Evolutionary conservation across 257 asterid species (phyloP).

Genomic region (Jasminum sambac): DNA sequence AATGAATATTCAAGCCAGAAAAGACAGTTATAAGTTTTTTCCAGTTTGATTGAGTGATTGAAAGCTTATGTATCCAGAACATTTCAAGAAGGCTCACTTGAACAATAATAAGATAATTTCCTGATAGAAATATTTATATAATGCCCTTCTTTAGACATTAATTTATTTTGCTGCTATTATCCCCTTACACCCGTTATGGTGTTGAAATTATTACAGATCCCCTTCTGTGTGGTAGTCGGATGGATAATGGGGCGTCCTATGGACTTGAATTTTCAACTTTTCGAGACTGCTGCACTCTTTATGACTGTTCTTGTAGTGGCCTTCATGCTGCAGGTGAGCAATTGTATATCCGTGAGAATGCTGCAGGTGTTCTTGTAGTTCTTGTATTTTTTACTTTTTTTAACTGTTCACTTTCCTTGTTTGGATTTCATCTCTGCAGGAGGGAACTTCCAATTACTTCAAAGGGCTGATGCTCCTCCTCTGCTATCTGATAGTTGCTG

Average conservation of each 20-base stretch:
- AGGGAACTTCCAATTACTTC: constrained; percentile 90
- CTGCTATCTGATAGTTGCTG: constrained; percentile 85
- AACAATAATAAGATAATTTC: neutral
- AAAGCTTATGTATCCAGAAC: neutral
- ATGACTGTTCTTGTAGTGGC: constrained; percentile 84
- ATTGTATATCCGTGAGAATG: neutral
- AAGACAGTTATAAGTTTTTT: neutral
- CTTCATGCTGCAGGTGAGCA: constrained; percentile 68
- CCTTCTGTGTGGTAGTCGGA: constrained; percentile 72
- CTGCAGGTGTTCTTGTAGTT: neutral
- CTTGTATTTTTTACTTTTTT: neutral
- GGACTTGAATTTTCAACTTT: constrained; percentile 78
- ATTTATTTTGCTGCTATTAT: neutral
- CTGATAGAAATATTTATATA: neutral
- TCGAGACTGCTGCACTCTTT: constrained; percentile 73
- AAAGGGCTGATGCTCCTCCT: constrained; percentile 88
- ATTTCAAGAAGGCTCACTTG: neutral
- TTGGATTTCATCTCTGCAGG: constrained; percentile 44
- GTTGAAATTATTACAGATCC: constrained; percentile 49
- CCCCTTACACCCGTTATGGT: neutral
- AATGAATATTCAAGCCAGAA: neutral
- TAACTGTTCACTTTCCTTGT: neutral
- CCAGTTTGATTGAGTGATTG: neutral
- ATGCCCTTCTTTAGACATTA: neutral
- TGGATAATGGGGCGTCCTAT: constrained; percentile 73